Base-by-base conservation (phyloP, 2,329 filamentous ascomycete species). In the Metarhizium robertsii region DNA sequence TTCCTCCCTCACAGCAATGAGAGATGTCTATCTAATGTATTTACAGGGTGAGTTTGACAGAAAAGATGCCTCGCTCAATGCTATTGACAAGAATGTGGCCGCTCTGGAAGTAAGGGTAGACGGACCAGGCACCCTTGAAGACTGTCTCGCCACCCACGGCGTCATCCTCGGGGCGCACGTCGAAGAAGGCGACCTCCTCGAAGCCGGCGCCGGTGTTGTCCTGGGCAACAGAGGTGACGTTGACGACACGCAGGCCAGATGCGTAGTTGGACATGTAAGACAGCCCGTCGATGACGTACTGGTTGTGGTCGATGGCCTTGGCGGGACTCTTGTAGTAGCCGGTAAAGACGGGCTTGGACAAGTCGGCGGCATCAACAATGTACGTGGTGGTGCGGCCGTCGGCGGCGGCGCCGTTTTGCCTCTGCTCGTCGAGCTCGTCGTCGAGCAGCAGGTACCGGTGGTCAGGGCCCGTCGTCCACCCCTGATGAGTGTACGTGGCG, bases 401-500 rank as follows among this genome's bases (percentile, higher is more conserved):
- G 0, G 68, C 73, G 1, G 69, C 74, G 1, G 68, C 67, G 34
- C 70, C 73, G 0, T 66, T 62, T 7, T 69, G 71, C 32, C 74
- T 66, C 32, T 67, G 59, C 64, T 80, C 77, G 61, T 80, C 77
- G 52, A 73, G 69, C 60, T 79, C 76, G 58, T 79, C 76, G 61
- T 79, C 75, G 11, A 79, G 67, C 14, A 79, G 68, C 52, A 62
- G 66, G 58, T 74, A 73, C 47, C 73, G 67, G 64, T 64, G 72
- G 53, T 70, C 63, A 11, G 66, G 64, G 62, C 77, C 71, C 45
- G 78, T 70, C 10, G 81, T 68, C 68, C 74, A 76, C 47, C 79
- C 79, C 62, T 82, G 79, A 62, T 83, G 79, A 1, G 77, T 79
- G 69, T 81, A 81, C 8, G 73, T 65, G 20, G 76, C 77, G 45